Percentiles rank a stretch among this genome's conserved stretches.
These are phyloP conservation scores for Aspergillus kassunensis DNA, from an alignment of 495 filamentous ascomycete genomes.

Conservation along the genomic window DNA sequence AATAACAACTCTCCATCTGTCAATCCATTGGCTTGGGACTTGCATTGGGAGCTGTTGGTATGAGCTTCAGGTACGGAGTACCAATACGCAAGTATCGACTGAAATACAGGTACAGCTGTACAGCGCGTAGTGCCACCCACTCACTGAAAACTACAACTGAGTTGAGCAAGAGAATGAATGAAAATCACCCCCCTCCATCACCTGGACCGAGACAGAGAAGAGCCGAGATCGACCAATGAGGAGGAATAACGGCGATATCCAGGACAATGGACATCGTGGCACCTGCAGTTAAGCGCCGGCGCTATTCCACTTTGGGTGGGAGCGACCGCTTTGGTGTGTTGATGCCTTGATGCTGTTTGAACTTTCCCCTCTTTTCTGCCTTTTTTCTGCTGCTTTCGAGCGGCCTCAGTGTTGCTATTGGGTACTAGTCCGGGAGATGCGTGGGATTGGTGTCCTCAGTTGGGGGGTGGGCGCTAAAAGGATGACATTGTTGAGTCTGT, in stretches of 20 bases:
- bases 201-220: neutral
- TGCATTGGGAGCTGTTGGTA: neutral
- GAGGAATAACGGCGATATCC: neutral
- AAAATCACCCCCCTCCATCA: slow-evolving; percentile 4
- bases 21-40: neutral
- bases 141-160: neutral
- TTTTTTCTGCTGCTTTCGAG: neutral
- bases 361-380: slow-evolving; percentile 2
- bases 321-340: slow-evolving; percentile 2
- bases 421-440: neutral
- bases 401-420: slow-evolving; percentile 2
- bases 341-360: slow-evolving; percentile 1
- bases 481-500: neutral
- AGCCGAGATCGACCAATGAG: slow-evolving; percentile 13
- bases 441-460: slow-evolving; percentile 11
- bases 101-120: neutral
- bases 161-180: neutral
- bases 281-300: slow-evolving; percentile 26
- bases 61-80: slow-evolving; percentile 3
- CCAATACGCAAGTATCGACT: too few species aligned
- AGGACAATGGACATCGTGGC: slow-evolving; percentile 15
- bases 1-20: neutral
- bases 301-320: slow-evolving; percentile 7
- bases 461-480: slow-evolving; percentile 10
- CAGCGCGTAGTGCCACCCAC: neutral